Evolutionary conservation across 345 rosid genomes (phyloP).

Genomic region (Salix arbutifolia): DNA sequence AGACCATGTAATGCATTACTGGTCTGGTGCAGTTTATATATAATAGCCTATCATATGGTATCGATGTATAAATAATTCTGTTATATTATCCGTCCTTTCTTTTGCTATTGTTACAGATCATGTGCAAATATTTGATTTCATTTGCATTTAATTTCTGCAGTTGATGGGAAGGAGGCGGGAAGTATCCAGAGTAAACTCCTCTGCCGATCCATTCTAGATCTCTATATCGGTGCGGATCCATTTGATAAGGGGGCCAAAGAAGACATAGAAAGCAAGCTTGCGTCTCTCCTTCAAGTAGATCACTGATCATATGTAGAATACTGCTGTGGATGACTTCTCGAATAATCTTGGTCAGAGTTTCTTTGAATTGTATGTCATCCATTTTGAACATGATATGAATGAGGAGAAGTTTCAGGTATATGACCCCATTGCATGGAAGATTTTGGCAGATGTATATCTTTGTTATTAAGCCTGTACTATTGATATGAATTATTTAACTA

Average conservation of each 20-base stretch:
- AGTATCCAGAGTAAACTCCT: slow-evolving; percentile 73
- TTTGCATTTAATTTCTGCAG: slow-evolving; percentile 26
- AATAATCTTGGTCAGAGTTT: too few species aligned
- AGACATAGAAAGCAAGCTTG: slow-evolving; percentile 54
- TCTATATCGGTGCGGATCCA: slow-evolving; percentile 79
- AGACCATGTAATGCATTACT: background rate
- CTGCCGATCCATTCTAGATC: slow-evolving; percentile 67
- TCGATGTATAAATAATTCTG: background rate
- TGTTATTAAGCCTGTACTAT: too few species aligned
- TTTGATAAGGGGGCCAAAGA: slow-evolving; percentile 71
- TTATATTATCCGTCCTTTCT: background rate
- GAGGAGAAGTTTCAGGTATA: too few species aligned
- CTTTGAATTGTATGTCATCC: too few species aligned
- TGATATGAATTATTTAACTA: too few species aligned
- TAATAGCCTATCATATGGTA: background rate
- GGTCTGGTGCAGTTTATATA: background rate
- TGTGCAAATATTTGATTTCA: background rate
- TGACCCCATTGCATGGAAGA: background rate
- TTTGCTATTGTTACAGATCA: background rate
- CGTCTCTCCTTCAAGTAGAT: slow-evolving; percentile 39
- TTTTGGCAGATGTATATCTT: too few species aligned
- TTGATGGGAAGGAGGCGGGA: slow-evolving; percentile 75
- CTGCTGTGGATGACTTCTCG: background rate
- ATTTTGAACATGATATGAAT: too few species aligned
- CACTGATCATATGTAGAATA: background rate